Evolutionary conservation across 148 eudicot genomes (phyloP), one percentile per base, ranked within the genome.

Genomic region (Cornus suecica): DNA sequence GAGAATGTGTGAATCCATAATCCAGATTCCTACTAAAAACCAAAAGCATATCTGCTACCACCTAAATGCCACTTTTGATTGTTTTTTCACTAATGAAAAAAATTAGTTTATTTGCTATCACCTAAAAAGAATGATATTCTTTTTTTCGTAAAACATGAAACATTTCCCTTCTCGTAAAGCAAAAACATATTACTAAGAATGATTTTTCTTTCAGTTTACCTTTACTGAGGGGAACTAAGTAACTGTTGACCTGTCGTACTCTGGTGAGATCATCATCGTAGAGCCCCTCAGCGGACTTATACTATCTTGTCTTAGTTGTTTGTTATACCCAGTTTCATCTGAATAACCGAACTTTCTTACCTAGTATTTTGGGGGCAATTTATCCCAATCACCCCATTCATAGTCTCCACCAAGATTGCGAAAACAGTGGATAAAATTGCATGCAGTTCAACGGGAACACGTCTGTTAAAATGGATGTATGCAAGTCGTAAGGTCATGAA

Each of bases 311-410:
- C 81, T 85, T 69, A 71, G 63, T 65, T 63, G 78, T 68, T 71
- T 78, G 29, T 80, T 88, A 78, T 80, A 76, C 34, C n/a, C 75
- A 64, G 61, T 74, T 66, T 78, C 78, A 76, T 83, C 83, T 23
- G 84, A 77, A 84, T 86, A 82, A 31, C 99, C 99, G 84, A 94
- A 94, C 83, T 87, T 83, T 51, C 75, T 76, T 62, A 80, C 78
- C 97, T 97, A 92, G 75, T 88, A 91, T 27, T 86, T 88, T 14
- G 97, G 97, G 32, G 97, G 89, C 51, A 96, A 89, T 86, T 86
- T 92, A 83, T 92, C 97, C 94, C 87, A 86, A 82, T 92, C 99
- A 68, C 96, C 97, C 99, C 97, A 94, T 87, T 92, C 97, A 86
- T 94, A 94, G 68, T 94, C 97, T 70, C 97, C 97, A 66, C 92